Conservation (phyloP, 169 alveolate genomes). For the Plasmodium coatneyi region DNA sequence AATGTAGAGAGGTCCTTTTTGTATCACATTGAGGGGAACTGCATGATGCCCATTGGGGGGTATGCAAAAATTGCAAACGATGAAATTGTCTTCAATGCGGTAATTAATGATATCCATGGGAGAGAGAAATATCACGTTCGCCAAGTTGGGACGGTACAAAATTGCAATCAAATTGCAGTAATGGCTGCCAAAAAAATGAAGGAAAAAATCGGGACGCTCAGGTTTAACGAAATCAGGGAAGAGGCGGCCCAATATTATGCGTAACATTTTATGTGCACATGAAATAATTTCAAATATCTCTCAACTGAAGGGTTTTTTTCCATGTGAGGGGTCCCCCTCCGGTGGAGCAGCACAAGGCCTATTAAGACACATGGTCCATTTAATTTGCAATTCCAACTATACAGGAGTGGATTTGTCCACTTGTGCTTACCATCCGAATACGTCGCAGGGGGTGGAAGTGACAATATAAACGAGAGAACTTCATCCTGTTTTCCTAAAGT, state of each 20-base stretch:
- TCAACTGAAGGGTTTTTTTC: neutral
- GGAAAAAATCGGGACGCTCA: constrained; percentile 39
- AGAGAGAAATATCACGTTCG: constrained; percentile 18
- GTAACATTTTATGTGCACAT: neutral
- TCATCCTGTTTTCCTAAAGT: neutral
- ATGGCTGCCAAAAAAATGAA: constrained; percentile 45
- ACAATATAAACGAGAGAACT: neutral
- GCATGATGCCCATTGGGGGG: constrained; percentile 73
- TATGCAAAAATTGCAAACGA: constrained; percentile 17
- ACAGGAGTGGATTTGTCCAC: neutral
- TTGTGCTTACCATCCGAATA: neutral
- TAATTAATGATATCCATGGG: constrained; percentile 63
- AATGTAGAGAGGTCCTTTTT: constrained; percentile 48
- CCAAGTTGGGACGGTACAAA: neutral
- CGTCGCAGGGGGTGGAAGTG: neutral
- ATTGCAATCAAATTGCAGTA: constrained; percentile 16
- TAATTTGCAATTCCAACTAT: neutral
- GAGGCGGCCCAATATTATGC: constrained; percentile 41
- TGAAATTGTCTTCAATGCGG: constrained; percentile 32
- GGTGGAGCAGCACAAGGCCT: neutral
- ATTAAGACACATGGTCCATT: neutral
- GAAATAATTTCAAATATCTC: neutral
- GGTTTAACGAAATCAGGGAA: constrained; percentile 24
- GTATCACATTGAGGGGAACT: constrained; percentile 53
- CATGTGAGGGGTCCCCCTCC: neutral